phyloP scores from a whole-genome alignment of 208 protist genomes.

The Leptomonas pyrrhocoris region DNA sequence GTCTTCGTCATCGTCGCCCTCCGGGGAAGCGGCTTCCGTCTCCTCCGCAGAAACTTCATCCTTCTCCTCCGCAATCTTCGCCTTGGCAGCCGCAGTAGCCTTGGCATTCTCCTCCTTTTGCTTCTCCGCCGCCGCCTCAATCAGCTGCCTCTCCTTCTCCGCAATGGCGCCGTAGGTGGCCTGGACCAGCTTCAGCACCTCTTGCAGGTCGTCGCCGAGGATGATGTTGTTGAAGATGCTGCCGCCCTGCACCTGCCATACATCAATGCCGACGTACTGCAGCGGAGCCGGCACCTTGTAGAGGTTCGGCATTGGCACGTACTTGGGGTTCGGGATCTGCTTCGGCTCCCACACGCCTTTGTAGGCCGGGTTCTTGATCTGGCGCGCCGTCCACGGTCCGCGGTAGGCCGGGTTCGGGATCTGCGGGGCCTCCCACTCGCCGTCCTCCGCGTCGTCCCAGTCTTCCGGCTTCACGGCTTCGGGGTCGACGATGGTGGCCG shows the following conservation, averaged over 20 bases:
- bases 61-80: neutral
- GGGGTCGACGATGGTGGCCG: slow-evolving; percentile 84
- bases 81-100: slow-evolving; percentile 5
- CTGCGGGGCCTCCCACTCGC: slow-evolving; percentile 83
- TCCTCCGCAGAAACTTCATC: slow-evolving; percentile 4
- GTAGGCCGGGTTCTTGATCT: slow-evolving; percentile 94
- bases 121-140: slow-evolving; percentile 14
- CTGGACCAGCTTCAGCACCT: slow-evolving; percentile 66
- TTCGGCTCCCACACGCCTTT: slow-evolving; percentile 93
- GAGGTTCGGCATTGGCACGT: slow-evolving; percentile 73
- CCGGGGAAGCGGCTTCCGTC: too few relatives aligned
- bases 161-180: slow-evolving; percentile 36
- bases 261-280: slow-evolving; percentile 91
- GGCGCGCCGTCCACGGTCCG: slow-evolving; percentile 85
- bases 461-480: slow-evolving; percentile 90
- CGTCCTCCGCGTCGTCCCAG: slow-evolving; percentile 93
- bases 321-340: slow-evolving; percentile 93
- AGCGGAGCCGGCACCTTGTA: slow-evolving; percentile 70
- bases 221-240: slow-evolving; percentile 97
- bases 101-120: slow-evolving; percentile 10
- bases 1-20: neutral
- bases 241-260: slow-evolving; percentile 96
- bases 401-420: slow-evolving; percentile 89
- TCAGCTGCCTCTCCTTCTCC: slow-evolving; percentile 19
- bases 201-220: slow-evolving; percentile 84